A percentile compares a stretch with the other conserved stretches of the same genome.
Evolutionary conservation across 2,329 filamentous ascomycete species (phyloP).

Genomic region (Apiospora sp.): DNA sequence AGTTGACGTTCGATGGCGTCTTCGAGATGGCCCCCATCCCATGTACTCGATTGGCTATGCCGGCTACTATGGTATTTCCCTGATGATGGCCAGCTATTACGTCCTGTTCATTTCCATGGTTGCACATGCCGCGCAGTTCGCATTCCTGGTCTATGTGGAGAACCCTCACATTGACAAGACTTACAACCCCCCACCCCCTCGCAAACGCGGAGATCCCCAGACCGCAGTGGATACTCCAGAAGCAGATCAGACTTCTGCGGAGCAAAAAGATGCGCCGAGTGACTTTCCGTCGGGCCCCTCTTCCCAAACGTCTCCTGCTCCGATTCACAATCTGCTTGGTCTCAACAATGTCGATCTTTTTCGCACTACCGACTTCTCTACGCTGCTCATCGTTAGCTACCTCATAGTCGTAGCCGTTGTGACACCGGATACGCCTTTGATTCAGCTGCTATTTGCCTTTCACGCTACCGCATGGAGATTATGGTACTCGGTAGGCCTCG

Average conservation of each 20-base stretch:
- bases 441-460: constrained; percentile 80
- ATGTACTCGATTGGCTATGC: constrained; percentile 99
- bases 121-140: constrained; percentile 93
- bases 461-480: constrained; percentile 86
- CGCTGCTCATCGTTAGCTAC: constrained; percentile 79
- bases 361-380: constrained; percentile 83
- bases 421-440: constrained; percentile 78
- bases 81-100: constrained; percentile 98
- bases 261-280: constrained; percentile 33
- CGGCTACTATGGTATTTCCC: constrained; percentile 96
- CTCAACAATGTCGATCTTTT: constrained; percentile 86
- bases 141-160: constrained; percentile 90
- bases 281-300: constrained; percentile 28
- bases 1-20: constrained; percentile 96
- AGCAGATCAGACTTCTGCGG: constrained; percentile 30
- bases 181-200: constrained; percentile 89
- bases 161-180: constrained; percentile 94
- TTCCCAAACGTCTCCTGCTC: constrained; percentile 58
- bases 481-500: constrained; percentile 91
- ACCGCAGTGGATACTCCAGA: constrained; percentile 28
- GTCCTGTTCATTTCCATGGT: constrained; percentile 96
- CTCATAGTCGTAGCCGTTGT: constrained; percentile 75
- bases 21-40: constrained; percentile 99
- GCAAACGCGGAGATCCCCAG: constrained; percentile 54
- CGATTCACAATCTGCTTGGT: constrained; percentile 85